Percentiles rank a stretch among this genome's conserved stretches.
phyloP scores from a whole-genome alignment of 129 eudicot genomes.

The Escallonia herrerae region DNA sequence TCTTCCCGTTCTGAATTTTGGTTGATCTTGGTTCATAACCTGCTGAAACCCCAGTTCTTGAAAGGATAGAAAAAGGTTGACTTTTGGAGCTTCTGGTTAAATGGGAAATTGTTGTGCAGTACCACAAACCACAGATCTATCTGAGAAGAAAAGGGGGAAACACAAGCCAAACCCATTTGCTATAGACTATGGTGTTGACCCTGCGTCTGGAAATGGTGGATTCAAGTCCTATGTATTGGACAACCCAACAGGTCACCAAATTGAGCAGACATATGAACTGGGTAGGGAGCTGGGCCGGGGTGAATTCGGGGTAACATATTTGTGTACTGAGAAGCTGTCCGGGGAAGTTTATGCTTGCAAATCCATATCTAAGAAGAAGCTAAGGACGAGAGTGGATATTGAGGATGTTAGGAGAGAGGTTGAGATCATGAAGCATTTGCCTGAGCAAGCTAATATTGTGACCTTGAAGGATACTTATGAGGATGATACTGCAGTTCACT shows the following conservation, averaged over 20 bases:
- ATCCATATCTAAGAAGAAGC: slow-evolving; percentile 77
- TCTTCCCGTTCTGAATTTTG: background rate
- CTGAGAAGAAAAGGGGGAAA: slow-evolving; percentile 39
- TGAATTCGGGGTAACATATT: slow-evolving; percentile 75
- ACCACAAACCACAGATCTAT: slow-evolving; percentile 34
- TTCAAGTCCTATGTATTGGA: slow-evolving; percentile 49
- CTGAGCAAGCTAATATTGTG: slow-evolving; percentile 64
- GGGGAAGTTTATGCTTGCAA: slow-evolving; percentile 72
- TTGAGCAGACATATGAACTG: slow-evolving; percentile 48
- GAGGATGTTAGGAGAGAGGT: slow-evolving; percentile 91
- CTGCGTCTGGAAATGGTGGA: slow-evolving; percentile 22
- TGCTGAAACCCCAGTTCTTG: slow-evolving; percentile 1
- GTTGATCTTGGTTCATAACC: background rate
- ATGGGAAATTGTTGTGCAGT: slow-evolving; percentile 89
- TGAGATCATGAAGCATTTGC: slow-evolving; percentile 80
- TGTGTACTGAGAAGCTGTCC: slow-evolving; percentile 54
- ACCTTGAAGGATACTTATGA: slow-evolving; percentile 81
- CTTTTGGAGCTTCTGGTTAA: slow-evolving; percentile 11
- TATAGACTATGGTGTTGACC: slow-evolving; percentile 30
- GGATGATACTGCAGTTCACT: slow-evolving; percentile 72
- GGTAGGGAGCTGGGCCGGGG: slow-evolving; percentile 86
- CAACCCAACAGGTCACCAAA: slow-evolving; percentile 68
- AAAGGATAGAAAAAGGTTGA: slow-evolving; percentile 5
- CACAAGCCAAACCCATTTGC: slow-evolving; percentile 73
- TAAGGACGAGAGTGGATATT: slow-evolving; percentile 70